Evolutionary conservation across 495 filamentous ascomycete genomes (phyloP).

Genomic region (Neohortaea acidophila): DNA sequence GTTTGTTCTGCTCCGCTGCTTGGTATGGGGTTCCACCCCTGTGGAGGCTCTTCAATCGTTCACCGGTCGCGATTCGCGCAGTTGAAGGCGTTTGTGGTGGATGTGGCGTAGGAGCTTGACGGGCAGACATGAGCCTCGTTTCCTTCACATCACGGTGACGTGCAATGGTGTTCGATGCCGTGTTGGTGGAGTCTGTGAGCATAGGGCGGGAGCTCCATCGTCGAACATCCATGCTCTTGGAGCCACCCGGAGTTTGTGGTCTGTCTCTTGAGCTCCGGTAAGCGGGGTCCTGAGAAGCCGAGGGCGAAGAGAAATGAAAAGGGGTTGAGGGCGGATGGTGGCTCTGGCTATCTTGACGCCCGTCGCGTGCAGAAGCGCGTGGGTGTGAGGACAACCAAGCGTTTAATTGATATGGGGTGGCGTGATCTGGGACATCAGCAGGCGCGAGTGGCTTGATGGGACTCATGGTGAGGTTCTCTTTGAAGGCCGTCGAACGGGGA

Average conservation of each 20-base stretch:
- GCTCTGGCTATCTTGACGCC: too few species aligned
- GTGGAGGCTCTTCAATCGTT: too few species aligned
- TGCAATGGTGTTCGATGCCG: constrained; percentile 6
- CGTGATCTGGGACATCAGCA: background rate
- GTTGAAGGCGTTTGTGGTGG: constrained; percentile 3
- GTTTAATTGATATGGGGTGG: background rate
- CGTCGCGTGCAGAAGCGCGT: too few species aligned
- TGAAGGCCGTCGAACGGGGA: constrained; percentile 14
- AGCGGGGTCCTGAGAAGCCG: too few species aligned
- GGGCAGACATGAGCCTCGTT: constrained; percentile 11
- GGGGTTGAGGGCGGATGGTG: too few species aligned
- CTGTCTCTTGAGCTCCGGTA: constrained; percentile 4
- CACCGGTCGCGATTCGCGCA: too few species aligned
- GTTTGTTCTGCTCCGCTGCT: too few species aligned
- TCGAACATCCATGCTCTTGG: constrained; percentile 4
- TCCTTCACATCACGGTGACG: constrained; percentile 12
- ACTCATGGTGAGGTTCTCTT: constrained; percentile 17
- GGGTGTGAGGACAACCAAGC: too few species aligned
- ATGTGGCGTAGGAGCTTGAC: constrained; percentile 4
- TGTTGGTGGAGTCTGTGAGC: constrained; percentile 5
- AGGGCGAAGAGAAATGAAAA: too few species aligned
- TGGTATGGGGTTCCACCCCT: too few species aligned
- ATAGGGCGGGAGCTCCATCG: constrained; percentile 17
- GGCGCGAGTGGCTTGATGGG: constrained; percentile 13
- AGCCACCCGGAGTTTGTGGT: constrained; percentile 1